Conservation (phyloP, 345 rosid species). For the Eucalyptus leucophloia region DNA sequence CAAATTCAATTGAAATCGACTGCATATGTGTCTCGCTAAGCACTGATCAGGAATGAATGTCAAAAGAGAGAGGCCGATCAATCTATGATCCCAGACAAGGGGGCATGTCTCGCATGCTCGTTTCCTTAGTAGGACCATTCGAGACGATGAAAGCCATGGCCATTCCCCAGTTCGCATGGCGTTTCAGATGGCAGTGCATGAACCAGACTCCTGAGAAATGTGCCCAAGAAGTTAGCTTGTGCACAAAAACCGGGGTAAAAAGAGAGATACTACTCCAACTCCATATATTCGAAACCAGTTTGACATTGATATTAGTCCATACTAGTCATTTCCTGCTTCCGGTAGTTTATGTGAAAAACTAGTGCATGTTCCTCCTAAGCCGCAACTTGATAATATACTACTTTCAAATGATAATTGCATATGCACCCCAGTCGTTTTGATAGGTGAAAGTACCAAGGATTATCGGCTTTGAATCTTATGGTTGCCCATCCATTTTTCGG, state of each 20-base stretch:
- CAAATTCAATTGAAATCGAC: not conserved
- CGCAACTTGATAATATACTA: not conserved
- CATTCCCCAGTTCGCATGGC: constrained; percentile 1
- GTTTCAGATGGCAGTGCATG: not conserved
- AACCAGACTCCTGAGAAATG: not conserved
- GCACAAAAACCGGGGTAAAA: not conserved
- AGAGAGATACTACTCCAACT: not conserved
- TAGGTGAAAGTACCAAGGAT: constrained; percentile 7
- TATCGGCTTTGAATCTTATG: constrained; percentile 12
- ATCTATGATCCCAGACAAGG: not conserved
- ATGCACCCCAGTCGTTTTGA: not conserved
- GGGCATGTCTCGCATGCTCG: constrained; percentile 1
- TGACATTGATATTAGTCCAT: not conserved
- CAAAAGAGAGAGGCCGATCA: not conserved
- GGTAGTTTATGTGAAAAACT: not conserved
- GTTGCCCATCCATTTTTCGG: constrained; percentile 17
- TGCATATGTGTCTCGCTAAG: not conserved
- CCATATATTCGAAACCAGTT: not conserved
- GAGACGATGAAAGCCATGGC: not conserved
- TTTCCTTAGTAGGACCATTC: not conserved
- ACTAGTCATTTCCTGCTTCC: not conserved
- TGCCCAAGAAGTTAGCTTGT: not conserved
- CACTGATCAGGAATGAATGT: not conserved
- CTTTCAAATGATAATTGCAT: not conserved
- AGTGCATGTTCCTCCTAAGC: not conserved